Evolutionary conservation across 495 filamentous ascomycete species (phyloP), one percentile per base, ranked within the genome.

Genomic region (Ramalina peruviana): DNA sequence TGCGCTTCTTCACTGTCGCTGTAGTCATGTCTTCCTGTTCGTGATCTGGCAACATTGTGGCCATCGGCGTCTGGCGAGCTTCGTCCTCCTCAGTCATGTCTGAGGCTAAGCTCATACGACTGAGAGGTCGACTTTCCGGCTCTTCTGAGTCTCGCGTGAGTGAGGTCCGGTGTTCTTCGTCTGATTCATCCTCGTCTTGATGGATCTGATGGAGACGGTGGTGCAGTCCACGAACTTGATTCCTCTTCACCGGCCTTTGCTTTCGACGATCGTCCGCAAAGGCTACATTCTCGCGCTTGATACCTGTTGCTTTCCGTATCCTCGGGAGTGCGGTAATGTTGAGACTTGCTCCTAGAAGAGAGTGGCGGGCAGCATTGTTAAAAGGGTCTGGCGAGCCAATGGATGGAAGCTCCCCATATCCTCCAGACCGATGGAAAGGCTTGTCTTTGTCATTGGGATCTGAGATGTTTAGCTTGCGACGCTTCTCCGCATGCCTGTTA

Each of bases 201-300:
- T 78, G 71, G 45, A 75, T 60, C 49, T 74, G 67, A 39, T 75
- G 71, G 27, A 81, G 62, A 16, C 74, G 71, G 60, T 80, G 78
- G 43, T 78, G 72, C 25, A 81, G 65, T 21, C 73, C 71, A 41
- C 77, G 66, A 26, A 79, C 72, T 44, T 74, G 70, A 52, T 61
- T 66, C 43, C 65, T 72, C 48, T 71, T 74, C 50, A 69, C 58
- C 7, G 71, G 73, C 40, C 47, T 50, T 46, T 70, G 76, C 51
- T 81, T 81, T 20, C 88, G 81, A 23, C 84, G 68, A 33, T 83
- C 81, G 62, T 93, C 88, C 26, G 82, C 75, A 60, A 90, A 93
- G 19, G 75, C 81, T 52, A 77, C 72, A 51, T 79, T 77, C 40
- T 72, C 71, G 53, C 78, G 76, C 50, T 79, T 76, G 43, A 75